Evolutionary conservation across 2,329 filamentous ascomycete genomes (phyloP).

Genomic region (Fusarium sp.): DNA sequence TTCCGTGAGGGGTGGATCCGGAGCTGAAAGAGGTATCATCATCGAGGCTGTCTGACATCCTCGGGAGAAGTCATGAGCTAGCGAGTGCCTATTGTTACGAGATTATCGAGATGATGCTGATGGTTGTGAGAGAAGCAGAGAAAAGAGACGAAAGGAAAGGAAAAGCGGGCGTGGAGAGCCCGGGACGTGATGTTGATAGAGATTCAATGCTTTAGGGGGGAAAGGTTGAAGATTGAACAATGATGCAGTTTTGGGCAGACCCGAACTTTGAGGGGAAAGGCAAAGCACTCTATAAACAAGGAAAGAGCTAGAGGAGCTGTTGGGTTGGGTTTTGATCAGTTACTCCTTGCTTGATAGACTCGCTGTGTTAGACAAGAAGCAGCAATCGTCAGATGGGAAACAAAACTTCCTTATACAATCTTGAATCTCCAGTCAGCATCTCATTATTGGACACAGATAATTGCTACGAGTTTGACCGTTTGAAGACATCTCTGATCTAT

Average conservation of each 20-base stretch:
- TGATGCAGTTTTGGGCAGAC: neutral
- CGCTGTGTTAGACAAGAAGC: neutral
- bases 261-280: neutral
- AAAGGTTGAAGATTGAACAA: conserved; percentile 2
- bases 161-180: neutral
- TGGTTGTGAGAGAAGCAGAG: neutral
- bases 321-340: neutral
- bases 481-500: neutral
- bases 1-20: conserved; percentile 55
- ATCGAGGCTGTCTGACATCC: conserved; percentile 46
- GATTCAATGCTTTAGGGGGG: conserved; percentile 14
- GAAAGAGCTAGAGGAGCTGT: neutral
- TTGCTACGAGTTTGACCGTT: neutral
- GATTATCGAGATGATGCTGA: neutral
- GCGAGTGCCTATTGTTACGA: neutral
- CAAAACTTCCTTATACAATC: neutral
- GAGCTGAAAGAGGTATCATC: conserved; percentile 53
- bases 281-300: neutral
- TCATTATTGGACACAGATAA: neutral
- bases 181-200: conserved; percentile 8
- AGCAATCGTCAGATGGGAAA: neutral
- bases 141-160: neutral
- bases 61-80: conserved; percentile 40
- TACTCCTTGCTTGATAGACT: neutral
- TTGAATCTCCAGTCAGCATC: neutral